Evolutionary conservation across 768 basidiomycete genomes (phyloP).

Genomic region (Scleroderma bovista): DNA sequence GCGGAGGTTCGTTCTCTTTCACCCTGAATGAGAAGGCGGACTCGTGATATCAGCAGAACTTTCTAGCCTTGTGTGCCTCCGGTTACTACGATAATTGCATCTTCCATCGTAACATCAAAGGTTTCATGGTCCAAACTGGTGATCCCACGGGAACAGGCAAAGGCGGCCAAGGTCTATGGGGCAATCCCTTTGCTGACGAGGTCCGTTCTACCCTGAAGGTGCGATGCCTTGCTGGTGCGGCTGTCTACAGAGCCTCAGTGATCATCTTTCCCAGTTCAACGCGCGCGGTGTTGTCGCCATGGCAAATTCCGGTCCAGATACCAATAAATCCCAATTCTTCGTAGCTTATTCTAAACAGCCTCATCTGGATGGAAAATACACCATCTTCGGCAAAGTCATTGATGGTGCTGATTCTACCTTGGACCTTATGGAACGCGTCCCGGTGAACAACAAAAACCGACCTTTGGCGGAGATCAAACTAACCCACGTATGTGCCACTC

Average conservation of each 20-base stretch:
- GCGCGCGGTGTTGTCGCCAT: constrained; percentile 92
- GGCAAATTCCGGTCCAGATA: constrained; percentile 94
- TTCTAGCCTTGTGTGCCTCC: constrained; percentile 89
- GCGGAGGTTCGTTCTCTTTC: constrained; percentile 63
- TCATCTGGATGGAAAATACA: constrained; percentile 91
- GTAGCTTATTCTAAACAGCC: constrained; percentile 89
- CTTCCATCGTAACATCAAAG: constrained; percentile 93
- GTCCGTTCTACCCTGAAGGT: constrained; percentile 93
- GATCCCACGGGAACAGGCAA: constrained; percentile 90
- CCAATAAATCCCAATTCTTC: constrained; percentile 91
- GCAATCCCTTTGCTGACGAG: constrained; percentile 87
- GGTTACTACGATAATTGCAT: constrained; percentile 79
- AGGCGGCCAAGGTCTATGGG: constrained; percentile 97
- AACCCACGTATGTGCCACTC: constrained; percentile 51
- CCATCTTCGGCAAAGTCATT: constrained; percentile 96
- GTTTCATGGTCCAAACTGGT: constrained; percentile 94
- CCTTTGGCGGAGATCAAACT: constrained; percentile 84
- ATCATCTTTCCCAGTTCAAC: constrained; percentile 65
- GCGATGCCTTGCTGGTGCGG: background rate
- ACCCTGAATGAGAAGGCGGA: background rate
- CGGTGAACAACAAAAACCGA: constrained; percentile 86
- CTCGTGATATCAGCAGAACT: constrained; percentile 57
- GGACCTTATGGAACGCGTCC: constrained; percentile 89
- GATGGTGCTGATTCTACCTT: constrained; percentile 93
- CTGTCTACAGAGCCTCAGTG: background rate